Evolutionary conservation across 2,329 filamentous ascomycete genomes (phyloP), one percentile per base, ranked within the genome.

Genomic region (Botrytis squamosa): DNA sequence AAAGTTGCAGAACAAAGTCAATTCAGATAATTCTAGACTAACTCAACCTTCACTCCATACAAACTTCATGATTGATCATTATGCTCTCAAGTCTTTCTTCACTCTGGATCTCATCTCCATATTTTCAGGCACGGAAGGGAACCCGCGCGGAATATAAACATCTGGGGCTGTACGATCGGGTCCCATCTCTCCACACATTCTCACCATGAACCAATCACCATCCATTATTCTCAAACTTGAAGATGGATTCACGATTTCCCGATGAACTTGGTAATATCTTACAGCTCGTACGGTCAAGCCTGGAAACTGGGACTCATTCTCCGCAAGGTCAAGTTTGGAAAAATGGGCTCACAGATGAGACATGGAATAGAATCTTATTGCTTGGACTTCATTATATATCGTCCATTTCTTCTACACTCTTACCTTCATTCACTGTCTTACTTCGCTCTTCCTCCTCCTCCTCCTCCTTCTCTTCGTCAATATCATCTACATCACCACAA

Each of bases 71-170:
- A n/a, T n/a, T 64, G 4, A 64, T 44, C 4, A 20, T 29, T 5
- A 22, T 42, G 40, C 42, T 64, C 29, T 42, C 16, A 44, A 18
- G n/a, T 44, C 29, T 20, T 29, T 20, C 25, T 22, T n/a, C 16
- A 44, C 40, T 22, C 40, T 22, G 3, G 16, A 55, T 33, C 14
- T 8, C n/a, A 64, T 33, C 40, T 22, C 62, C 42, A 65, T 42
- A 14, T 65, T 33, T 42, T 4, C n/a, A 42, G 36, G 38, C 10
- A 70, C 67, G 67, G 67, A 70, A 70, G 67, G 25, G 67, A 62
- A 70, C 12, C 67, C 67, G 67, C 67, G 67, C 67, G 67, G 67
- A 70, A 70, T 70, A 22, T 33, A 55, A 10, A 46, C 38, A 38
- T 62, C 55, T 42, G 66, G 49, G 36, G 36, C 33, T 49, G 14